phyloP scores from a whole-genome alignment of 345 rosid genomes.

The Tarenaya hassleriana region DNA sequence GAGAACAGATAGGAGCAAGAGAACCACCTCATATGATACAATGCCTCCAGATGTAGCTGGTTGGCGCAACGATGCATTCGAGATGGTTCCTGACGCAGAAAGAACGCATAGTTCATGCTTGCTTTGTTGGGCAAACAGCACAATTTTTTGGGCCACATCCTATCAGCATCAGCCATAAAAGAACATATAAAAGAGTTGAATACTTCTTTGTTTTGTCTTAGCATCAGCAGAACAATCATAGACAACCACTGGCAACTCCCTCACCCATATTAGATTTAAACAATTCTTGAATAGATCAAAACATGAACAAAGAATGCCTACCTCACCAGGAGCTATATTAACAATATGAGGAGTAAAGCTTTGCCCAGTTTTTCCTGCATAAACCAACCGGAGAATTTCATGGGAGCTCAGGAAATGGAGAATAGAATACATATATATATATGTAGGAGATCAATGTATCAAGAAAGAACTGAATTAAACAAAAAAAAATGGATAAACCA shows the following conservation, averaged over 20 bases:
- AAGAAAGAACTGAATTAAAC: not conserved
- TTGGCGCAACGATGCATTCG: conserved; percentile 74
- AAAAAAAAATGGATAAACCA: not conserved
- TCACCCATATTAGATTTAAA: too few species aligned
- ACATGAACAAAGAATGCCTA: conserved; percentile 27
- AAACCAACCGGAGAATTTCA: not conserved
- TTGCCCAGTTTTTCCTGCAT: conserved; percentile 64
- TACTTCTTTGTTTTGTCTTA: not conserved
- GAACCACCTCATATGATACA: conserved; percentile 68
- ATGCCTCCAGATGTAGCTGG: conserved; percentile 73
- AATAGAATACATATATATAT: not conserved
- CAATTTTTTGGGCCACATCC: conserved; percentile 79
- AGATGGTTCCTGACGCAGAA: conserved; percentile 84
- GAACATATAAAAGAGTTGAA: conserved; percentile 5
- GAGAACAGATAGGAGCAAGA: conserved; percentile 17
- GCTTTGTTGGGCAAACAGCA: conserved; percentile 65
- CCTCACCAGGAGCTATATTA: conserved; percentile 75
- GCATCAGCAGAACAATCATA: not conserved
- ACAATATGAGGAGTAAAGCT: conserved; percentile 76
- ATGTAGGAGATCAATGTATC: not conserved
- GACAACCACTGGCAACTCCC: not conserved
- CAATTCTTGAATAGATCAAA: conserved; percentile 1
- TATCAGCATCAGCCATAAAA: conserved; percentile 35
- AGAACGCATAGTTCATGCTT: conserved; percentile 73
- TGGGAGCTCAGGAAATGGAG: conserved; percentile 6